A percentile compares a stretch with the other conserved stretches of the same genome.
Conservation (phyloP, 768 basidiomycete genomes). For the Pleurotus platypus region DNA sequence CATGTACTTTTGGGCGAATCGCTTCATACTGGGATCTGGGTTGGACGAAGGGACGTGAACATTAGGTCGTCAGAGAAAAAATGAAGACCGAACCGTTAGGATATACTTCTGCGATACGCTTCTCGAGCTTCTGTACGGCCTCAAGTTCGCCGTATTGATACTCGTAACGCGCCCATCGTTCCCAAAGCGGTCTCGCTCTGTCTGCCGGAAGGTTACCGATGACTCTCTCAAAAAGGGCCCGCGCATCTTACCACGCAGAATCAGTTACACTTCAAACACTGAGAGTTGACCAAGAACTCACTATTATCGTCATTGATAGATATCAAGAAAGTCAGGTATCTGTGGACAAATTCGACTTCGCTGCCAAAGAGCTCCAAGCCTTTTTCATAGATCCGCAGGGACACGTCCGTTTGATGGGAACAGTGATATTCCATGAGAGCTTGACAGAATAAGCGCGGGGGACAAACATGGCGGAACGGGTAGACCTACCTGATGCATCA, state of each 20-base stretch:
- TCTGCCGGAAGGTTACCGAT: slow-evolving; percentile 76
- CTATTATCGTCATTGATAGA: slow-evolving; percentile 95
- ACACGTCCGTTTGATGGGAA: slow-evolving; percentile 70
- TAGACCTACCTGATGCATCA: slow-evolving; percentile 77
- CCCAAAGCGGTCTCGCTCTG: slow-evolving; percentile 85
- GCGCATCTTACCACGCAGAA: slow-evolving; percentile 63
- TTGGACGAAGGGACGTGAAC: background rate
- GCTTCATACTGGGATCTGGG: slow-evolving; percentile 85
- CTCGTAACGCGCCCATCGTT: slow-evolving; percentile 93
- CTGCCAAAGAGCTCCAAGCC: slow-evolving; percentile 82
- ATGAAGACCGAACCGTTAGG: slow-evolving; percentile 60
- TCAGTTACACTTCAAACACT: background rate
- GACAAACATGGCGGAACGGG: background rate
- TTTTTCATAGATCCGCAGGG: slow-evolving; percentile 90
- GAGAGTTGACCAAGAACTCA: slow-evolving; percentile 35
- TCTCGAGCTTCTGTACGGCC: slow-evolving; percentile 84
- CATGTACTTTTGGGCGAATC: slow-evolving; percentile 82
- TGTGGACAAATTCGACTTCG: slow-evolving; percentile 80
- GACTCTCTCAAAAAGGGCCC: slow-evolving; percentile 91
- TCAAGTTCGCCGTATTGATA: slow-evolving; percentile 94
- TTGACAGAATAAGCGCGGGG: slow-evolving; percentile 22
- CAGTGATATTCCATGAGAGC: slow-evolving; percentile 96
- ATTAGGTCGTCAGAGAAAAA: background rate
- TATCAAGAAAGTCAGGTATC: slow-evolving; percentile 91
- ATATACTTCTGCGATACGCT: slow-evolving; percentile 84